These are phyloP conservation scores for Trichothecium sympodiale DNA, from an alignment of 2,329 filamentous ascomycete species.

Conservation along the genomic window DNA sequence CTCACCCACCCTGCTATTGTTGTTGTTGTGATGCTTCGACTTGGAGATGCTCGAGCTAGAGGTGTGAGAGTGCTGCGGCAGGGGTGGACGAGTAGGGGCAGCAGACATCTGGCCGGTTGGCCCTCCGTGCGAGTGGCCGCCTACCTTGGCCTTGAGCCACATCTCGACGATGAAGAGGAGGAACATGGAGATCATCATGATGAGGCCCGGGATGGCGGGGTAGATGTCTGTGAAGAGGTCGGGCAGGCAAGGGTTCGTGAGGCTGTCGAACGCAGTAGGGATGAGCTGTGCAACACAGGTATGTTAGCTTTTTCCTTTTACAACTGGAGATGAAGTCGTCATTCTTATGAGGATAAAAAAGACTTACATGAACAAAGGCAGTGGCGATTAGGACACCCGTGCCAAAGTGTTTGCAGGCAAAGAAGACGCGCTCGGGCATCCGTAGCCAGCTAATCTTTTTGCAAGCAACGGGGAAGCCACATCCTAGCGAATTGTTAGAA, in stretches of 20 bases:
- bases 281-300: slow-evolving; percentile 28
- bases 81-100: slow-evolving; percentile 1
- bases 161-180: slow-evolving; percentile 51
- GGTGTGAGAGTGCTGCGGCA: slow-evolving; percentile 6
- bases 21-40: background rate
- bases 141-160: slow-evolving; percentile 48
- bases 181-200: slow-evolving; percentile 54
- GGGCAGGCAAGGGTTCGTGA: slow-evolving; percentile 43
- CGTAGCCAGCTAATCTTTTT: slow-evolving; percentile 48
- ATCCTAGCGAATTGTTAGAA: no score
- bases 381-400: slow-evolving; percentile 64
- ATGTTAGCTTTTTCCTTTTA: background rate
- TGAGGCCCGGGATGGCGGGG: slow-evolving; percentile 50
- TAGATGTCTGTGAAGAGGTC: slow-evolving; percentile 48
- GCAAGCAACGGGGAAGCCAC: slow-evolving; percentile 38
- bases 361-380: slow-evolving; percentile 56
- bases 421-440: slow-evolving; percentile 45
- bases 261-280: slow-evolving; percentile 45
- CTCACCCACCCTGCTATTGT: no score
- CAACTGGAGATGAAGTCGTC: no score
- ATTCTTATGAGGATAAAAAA: no score
- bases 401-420: slow-evolving; percentile 55
- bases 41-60: background rate
- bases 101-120: slow-evolving; percentile 28
- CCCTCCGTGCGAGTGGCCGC: slow-evolving; percentile 47